These are phyloP conservation scores for Marchantia polymorpha DNA, from an alignment of 225 moss, liverwort and hornwort genomes.

Conservation along the genomic window DNA sequence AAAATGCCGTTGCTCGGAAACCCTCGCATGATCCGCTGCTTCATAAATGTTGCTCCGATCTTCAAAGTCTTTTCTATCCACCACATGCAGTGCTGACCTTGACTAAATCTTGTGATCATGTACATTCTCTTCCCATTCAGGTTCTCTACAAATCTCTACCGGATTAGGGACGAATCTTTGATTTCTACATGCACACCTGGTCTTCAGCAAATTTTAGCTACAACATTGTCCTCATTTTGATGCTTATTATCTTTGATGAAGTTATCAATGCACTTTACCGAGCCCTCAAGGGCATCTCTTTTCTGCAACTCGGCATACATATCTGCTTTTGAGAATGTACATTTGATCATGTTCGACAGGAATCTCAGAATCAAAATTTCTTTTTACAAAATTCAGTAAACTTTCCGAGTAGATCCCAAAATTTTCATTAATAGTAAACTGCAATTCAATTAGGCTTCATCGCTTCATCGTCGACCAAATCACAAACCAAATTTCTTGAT, in stretches of 20 bases:
- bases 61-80: neutral
- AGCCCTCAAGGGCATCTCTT: neutral
- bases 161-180: neutral
- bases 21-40: conserved; percentile 8
- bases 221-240: too few species aligned
- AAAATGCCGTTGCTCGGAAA: neutral
- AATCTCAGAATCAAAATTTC: neutral
- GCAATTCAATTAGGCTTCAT: neutral
- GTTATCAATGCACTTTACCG: too few species aligned
- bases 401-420: neutral
- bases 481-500: neutral
- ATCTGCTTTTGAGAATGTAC: neutral
- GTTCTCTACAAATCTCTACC: neutral
- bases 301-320: neutral
- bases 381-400: neutral
- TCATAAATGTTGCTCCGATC: neutral
- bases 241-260: too few species aligned
- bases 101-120: neutral
- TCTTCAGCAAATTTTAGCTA: neutral
- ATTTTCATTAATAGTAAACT: neutral
- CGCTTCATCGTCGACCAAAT: neutral
- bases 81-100: conserved; percentile 1
- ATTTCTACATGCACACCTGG: neutral
- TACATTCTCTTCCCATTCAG: neutral
- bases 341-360: too few species aligned